A percentile compares a stretch with the other conserved stretches of the same genome.
These are phyloP conservation scores for Quambalaria eucalypti DNA, from an alignment of 1,284 basidiomycete genomes.

Conservation along the genomic window DNA sequence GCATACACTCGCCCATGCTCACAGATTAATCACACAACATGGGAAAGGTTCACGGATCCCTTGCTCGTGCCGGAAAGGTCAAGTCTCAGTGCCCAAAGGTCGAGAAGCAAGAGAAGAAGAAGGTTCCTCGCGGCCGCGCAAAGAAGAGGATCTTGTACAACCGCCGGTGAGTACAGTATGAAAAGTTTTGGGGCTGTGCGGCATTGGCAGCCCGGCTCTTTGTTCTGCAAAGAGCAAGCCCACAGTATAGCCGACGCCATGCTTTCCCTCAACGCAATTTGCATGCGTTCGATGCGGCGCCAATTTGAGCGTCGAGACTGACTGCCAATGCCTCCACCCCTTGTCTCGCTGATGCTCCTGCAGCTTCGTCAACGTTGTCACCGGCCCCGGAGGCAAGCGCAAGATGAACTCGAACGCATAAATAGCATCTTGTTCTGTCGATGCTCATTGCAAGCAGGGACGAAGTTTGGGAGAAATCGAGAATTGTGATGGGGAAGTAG, in stretches of 20 bases:
- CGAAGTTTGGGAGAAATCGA: too few relatives aligned
- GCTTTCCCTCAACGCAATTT: too few relatives aligned
- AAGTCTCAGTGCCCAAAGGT: slow-evolving; percentile 86
- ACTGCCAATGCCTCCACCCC: too few relatives aligned
- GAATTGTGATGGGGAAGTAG: too few relatives aligned
- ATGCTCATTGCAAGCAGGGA: too few relatives aligned
- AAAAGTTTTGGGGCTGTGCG: neutral
- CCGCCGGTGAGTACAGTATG: slow-evolving; percentile 60
- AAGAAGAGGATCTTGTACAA: slow-evolving; percentile 94
- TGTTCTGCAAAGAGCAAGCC: too few relatives aligned
- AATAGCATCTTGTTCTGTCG: neutral
- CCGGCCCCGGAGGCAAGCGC: slow-evolving; percentile 83
- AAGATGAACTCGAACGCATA: slow-evolving; percentile 58
- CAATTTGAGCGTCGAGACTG: too few relatives aligned
- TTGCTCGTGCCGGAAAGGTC: slow-evolving; percentile 99
- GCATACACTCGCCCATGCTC: too few relatives aligned
- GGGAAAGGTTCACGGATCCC: slow-evolving; percentile 89
- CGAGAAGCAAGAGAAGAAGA: slow-evolving; percentile 96
- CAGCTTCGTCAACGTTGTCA: slow-evolving; percentile 90
- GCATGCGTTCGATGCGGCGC: too few relatives aligned
- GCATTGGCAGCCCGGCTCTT: too few relatives aligned
- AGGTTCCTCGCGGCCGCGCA: slow-evolving; percentile 85
- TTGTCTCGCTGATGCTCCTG: neutral
- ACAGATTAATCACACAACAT: slow-evolving; percentile 37
- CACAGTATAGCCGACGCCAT: too few relatives aligned